These are phyloP conservation scores for Alternaria sp. DNA, from an alignment of 2,329 filamentous ascomycete genomes.

Conservation along the genomic window DNA sequence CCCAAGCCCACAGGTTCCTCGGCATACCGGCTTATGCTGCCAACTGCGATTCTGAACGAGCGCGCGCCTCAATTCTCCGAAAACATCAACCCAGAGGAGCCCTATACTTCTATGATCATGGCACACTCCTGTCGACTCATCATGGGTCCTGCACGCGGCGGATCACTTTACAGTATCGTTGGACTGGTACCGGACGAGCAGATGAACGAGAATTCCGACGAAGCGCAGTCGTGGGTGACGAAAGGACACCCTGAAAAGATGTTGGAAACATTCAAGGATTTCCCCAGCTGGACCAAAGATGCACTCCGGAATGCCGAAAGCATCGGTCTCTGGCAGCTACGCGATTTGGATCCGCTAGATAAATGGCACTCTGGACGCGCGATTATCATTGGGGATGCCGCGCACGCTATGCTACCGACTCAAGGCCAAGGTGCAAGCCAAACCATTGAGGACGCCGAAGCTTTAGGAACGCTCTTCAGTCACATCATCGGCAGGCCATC, in stretches of 20 bases:
- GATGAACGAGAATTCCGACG: slow-evolving; percentile 48
- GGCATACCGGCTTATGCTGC: slow-evolving; percentile 49
- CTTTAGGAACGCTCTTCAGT: slow-evolving; percentile 42
- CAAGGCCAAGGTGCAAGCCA: slow-evolving; percentile 64
- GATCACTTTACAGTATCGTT: slow-evolving; percentile 53
- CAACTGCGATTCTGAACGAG: slow-evolving; percentile 15
- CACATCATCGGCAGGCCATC: neutral
- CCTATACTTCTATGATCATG: slow-evolving; percentile 56
- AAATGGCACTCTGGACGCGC: slow-evolving; percentile 56
- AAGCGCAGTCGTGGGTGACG: slow-evolving; percentile 51
- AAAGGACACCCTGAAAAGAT: slow-evolving; percentile 47
- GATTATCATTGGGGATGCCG: slow-evolving; percentile 60
- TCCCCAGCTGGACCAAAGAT: slow-evolving; percentile 50
- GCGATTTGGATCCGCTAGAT: slow-evolving; percentile 52
- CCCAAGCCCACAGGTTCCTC: slow-evolving; percentile 48
- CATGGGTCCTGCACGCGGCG: slow-evolving; percentile 55
- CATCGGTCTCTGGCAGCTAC: slow-evolving; percentile 55
- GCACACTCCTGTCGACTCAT: slow-evolving; percentile 53
- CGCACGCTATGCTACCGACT: slow-evolving; percentile 61
- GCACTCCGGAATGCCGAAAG: slow-evolving; percentile 42
- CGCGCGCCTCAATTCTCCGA: slow-evolving; percentile 26
- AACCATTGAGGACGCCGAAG: slow-evolving; percentile 59
- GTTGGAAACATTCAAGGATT: slow-evolving; percentile 51
- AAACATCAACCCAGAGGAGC: slow-evolving; percentile 47
- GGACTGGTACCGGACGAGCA: slow-evolving; percentile 54